A percentile compares a stretch with the other conserved stretches of the same genome.
Evolutionary conservation across 164 flowering plant species (phyloP).

Genomic region (Stephania cephalantha): DNA sequence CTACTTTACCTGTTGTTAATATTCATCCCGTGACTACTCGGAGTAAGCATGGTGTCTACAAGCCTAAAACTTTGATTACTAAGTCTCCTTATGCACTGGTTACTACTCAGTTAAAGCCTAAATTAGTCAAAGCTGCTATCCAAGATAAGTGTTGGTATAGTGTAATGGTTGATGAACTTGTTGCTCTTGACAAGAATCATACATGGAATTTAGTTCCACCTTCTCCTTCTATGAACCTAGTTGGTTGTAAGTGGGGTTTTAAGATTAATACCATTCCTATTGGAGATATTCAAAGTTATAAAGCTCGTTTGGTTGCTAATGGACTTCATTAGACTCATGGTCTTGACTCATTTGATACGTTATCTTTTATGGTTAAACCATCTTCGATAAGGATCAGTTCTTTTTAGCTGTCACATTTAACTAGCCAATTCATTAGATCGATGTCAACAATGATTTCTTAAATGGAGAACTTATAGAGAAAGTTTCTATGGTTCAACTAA

Average conservation of each 20-base stretch:
- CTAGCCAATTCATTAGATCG: background rate
- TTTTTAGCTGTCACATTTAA: background rate
- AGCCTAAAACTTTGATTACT: background rate
- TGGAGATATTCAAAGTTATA: background rate
- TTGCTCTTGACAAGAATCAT: background rate
- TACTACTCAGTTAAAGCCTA: background rate
- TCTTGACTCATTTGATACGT: background rate
- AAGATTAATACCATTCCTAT: background rate
- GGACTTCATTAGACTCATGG: background rate
- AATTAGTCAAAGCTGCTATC: background rate
- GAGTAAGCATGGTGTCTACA: background rate
- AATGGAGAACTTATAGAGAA: background rate
- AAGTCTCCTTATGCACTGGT: background rate
- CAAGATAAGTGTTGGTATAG: background rate
- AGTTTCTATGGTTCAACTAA: background rate
- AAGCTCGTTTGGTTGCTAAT: background rate
- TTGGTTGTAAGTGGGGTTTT: background rate
- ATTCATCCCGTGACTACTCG: too few relatives aligned
- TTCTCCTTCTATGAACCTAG: background rate
- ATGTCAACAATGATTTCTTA: too few relatives aligned
- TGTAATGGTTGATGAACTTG: background rate
- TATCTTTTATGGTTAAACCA: background rate
- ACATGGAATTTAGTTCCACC: background rate
- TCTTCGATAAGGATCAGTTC: background rate
- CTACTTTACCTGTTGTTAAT: background rate